Evolutionary conservation across 345 rosid species (phyloP).

Genomic region (Odontarrhena argentea): DNA sequence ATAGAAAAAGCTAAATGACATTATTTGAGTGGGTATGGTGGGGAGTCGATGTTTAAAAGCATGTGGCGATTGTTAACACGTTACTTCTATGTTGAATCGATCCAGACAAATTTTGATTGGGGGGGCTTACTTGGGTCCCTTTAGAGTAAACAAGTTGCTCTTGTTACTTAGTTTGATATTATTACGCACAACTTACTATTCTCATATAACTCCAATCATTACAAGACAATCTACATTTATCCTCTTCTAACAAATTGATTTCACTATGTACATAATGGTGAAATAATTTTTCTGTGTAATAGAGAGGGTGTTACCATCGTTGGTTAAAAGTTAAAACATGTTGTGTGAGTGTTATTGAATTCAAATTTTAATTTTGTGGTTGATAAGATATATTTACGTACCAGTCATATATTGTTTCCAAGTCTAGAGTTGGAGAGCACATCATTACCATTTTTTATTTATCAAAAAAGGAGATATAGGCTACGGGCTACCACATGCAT

Average conservation of each 20-base stretch:
- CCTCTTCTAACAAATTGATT: not conserved
- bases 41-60: constrained; percentile 28
- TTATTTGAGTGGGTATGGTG: constrained; percentile 36
- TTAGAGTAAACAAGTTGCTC: constrained; percentile 28
- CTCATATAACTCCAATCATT: constrained; percentile 25
- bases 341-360: not conserved
- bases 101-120: constrained; percentile 1
- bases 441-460: too few species aligned
- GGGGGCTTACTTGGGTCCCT: constrained; percentile 29
- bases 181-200: not conserved
- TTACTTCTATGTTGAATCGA: constrained; percentile 23
- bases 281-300: too few species aligned
- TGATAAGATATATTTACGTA: not conserved
- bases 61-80: constrained; percentile 27
- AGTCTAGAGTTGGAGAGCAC: too few species aligned
- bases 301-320: not conserved
- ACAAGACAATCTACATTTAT: constrained; percentile 7
- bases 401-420: not conserved
- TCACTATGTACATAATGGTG: not conserved
- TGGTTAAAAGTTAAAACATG: not conserved
- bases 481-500: not conserved
- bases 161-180: constrained; percentile 28
- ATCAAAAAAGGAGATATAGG: too few species aligned
- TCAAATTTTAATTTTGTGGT: not conserved
- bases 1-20: constrained; percentile 18